Base-by-base conservation (phyloP, 2,329 filamentous ascomycete genomes). In the Coniochaeta sp. region DNA sequence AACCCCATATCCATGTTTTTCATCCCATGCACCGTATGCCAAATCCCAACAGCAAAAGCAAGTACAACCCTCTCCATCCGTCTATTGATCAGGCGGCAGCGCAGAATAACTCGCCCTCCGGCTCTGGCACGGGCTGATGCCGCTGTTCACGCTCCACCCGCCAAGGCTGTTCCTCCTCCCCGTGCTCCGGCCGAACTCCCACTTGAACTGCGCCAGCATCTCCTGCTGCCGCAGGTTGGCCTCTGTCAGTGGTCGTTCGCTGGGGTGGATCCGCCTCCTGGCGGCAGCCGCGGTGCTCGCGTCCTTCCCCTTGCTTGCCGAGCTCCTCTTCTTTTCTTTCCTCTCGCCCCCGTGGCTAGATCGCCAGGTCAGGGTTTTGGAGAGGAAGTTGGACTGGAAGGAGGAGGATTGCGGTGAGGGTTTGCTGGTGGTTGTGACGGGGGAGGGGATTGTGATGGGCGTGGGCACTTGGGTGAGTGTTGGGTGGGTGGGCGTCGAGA, bases 141-240 rank as follows among this genome's bases (percentile, higher is more conserved):
- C 30, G 47, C 47, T 35, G 2, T 32, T 30, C 18, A 26, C 47
- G 31, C 47, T 35, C 47, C 47, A 32, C 4, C 1, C 30, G 10
- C 28, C 28, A 18, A 32, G 30, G 9, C 47, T 35, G 18, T 35
- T 14, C 28, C 28, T 32, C 47, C 28, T 20, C 18, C 47, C 46
- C 32, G 57, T 48, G 42, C 63, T 56, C 57, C 65, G 57, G 33
- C 75, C 75, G 56, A 77, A 77, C 10, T 67, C 71, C 60, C 74
- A 70, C 52, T 66, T 71, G 64, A 74, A 77, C 52, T 69, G 62
- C 53, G 66, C 66, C 32, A 78, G 65, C 61, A 73, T 66, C 63
- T 75, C 70, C 59, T 75, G 74, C 58, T 77, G 71, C 51, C 67
- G 65, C 16, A 75, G 64, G 60, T 76, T 76, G 50, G 71, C 66